phyloP scores from a whole-genome alignment of 2,329 filamentous ascomycete genomes.

The Pezicula neosporulosa region DNA sequence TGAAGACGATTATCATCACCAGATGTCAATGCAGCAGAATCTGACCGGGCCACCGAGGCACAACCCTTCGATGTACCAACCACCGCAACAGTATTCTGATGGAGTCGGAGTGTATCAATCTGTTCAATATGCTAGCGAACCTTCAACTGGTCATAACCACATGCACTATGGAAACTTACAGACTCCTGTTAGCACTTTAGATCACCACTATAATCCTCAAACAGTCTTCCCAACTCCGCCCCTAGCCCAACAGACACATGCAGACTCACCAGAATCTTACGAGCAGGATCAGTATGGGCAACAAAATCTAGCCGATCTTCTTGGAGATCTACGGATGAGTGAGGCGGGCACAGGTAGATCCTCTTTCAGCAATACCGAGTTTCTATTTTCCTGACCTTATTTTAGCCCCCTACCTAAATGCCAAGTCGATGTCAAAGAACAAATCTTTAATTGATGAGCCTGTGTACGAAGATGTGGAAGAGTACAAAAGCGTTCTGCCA shows the following conservation, averaged over 20 bases:
- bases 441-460: constrained; percentile 55
- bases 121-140: constrained; percentile 31
- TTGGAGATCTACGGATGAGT: constrained; percentile 85
- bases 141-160: constrained; percentile 40
- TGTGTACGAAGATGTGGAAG: constrained; percentile 66
- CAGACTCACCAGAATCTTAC: constrained; percentile 46
- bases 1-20: constrained; percentile 48
- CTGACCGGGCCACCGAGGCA: constrained; percentile 34
- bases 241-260: constrained; percentile 26
- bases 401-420: constrained; percentile 79
- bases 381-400: constrained; percentile 11
- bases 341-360: constrained; percentile 77
- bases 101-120: constrained; percentile 33
- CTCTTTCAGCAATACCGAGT: constrained; percentile 1
- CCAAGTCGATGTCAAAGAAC: constrained; percentile 37
- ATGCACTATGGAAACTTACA: constrained; percentile 53
- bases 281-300: constrained; percentile 63
- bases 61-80: constrained; percentile 41
- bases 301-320: constrained; percentile 71
- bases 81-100: constrained; percentile 44
- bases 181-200: constrained; percentile 45
- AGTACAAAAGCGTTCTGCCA: constrained; percentile 69
- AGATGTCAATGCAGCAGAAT: constrained; percentile 47
- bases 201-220: constrained; percentile 46
- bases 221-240: constrained; percentile 53